Base-by-base conservation (phyloP, 2,329 filamentous ascomycete species). In the Neonectria punicea region DNA sequence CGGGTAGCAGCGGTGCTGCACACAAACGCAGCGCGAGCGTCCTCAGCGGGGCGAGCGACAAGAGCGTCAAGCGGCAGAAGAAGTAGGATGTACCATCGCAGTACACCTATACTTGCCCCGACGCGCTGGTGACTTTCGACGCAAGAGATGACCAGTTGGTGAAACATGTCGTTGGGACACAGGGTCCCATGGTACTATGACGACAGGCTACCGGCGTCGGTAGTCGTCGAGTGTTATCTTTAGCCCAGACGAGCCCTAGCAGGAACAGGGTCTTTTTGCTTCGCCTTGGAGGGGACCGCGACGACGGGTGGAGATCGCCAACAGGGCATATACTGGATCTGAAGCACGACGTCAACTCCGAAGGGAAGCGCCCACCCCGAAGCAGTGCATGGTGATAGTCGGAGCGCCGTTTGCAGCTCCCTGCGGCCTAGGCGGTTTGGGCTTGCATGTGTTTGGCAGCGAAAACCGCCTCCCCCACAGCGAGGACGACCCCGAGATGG, bases 1-100 rank as follows among this genome's bases (percentile, higher is more conserved):
- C 80, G 2, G 76, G 75, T 14, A 82, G 80, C 67, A 83, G 82
- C 66, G 75, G 80, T 46, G 77, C 76, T 9, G 72, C 80, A 0
- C 90, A 92, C 68, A 97, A 97, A 82, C 87, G 93, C 64, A 96
- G 93, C 76, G 93, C 93, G 1, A 97, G 93, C 77, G 92, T 94
- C 34, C 78, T 97, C 58, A 95, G 92, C 77, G 82, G 84, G 16
- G 81, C 82, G 6, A 93, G 91, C 76, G 90, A 93, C 65, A 88
- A 87, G 79, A 87, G 84, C 70, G 73, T 79, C 4, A 89, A 89
- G 76, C 81, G 86, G 65, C 84, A 85, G 70, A 88, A 86, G 80
- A 89, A 87, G 67, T 79, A 72, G 67, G 18, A 58, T 53, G 72
- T 73, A 70, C 56, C 60, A 49, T 44, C 39, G 10, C 71, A 61